Conservation (phyloP, 441 rosid genomes). For the Gossypium lobatum region DNA sequence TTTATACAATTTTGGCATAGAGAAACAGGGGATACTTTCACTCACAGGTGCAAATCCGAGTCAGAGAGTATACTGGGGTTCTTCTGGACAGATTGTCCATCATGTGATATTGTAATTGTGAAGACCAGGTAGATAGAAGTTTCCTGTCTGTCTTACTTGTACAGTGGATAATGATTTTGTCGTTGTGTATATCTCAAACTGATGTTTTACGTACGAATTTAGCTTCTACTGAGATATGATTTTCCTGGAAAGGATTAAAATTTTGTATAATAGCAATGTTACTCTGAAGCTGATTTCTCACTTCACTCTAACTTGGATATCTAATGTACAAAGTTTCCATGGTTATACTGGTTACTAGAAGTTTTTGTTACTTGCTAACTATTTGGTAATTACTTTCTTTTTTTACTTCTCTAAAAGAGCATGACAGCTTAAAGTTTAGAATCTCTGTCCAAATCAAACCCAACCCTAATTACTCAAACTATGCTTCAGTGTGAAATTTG, state of each 20-base stretch:
- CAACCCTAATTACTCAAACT: background rate
- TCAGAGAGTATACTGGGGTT: conserved; percentile 86
- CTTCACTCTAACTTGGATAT: background rate
- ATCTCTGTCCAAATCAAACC: background rate
- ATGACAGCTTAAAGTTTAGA: background rate
- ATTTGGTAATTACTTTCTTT: background rate
- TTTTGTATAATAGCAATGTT: background rate
- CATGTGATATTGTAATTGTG: conserved; percentile 74
- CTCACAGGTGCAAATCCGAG: conserved; percentile 59
- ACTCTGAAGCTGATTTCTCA: background rate
- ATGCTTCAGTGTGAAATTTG: background rate
- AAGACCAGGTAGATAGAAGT: conserved; percentile 68
- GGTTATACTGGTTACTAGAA: background rate
- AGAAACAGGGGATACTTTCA: conserved; percentile 64
- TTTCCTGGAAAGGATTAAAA: background rate
- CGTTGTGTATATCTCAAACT: background rate
- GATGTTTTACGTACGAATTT: background rate
- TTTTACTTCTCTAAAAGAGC: background rate
- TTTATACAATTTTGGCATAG: conserved; percentile 70
- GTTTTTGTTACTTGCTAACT: background rate
- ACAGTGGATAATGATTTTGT: conserved; percentile 1
- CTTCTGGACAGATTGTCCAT: conserved; percentile 94
- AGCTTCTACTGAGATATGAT: background rate
- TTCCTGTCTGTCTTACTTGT: conserved; percentile 13
- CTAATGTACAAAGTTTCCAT: background rate